Conservation (phyloP, 2,329 filamentous ascomycete species). For the Phyllosticta paracitricarpa region DNA sequence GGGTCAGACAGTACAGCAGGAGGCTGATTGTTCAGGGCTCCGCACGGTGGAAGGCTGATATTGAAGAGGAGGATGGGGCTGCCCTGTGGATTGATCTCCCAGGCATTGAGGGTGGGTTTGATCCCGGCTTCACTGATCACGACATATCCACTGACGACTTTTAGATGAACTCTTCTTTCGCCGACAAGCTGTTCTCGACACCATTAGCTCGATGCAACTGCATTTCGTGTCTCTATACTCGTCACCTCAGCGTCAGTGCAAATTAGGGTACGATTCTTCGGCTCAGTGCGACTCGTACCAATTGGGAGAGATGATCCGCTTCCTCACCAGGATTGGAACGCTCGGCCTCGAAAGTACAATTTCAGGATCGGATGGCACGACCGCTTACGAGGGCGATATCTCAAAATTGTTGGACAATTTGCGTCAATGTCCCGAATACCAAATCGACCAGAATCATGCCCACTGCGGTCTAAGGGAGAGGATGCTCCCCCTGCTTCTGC, state of each 20-base stretch:
- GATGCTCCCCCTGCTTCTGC: constrained; percentile 56
- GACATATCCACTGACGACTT: not conserved
- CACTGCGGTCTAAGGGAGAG: constrained; percentile 62
- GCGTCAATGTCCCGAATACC: constrained; percentile 59
- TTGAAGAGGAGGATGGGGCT: constrained; percentile 23
- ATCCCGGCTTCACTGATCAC: not conserved
- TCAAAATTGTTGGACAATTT: constrained; percentile 50
- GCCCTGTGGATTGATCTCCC: constrained; percentile 66
- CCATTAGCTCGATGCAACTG: constrained; percentile 57
- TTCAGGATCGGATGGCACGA: constrained; percentile 31
- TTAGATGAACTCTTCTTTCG: constrained; percentile 57
- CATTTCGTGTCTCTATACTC: constrained; percentile 61
- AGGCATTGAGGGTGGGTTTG: constrained; percentile 50
- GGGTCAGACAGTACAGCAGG: constrained; percentile 51
- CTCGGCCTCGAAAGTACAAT: constrained; percentile 44
- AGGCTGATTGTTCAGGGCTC: constrained; percentile 60
- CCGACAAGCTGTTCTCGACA: constrained; percentile 56
- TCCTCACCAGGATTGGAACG: constrained; percentile 53
- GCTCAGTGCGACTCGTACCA: constrained; percentile 67
- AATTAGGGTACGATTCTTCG: constrained; percentile 63
- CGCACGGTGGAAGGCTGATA: constrained; percentile 40
- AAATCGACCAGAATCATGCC: constrained; percentile 62
- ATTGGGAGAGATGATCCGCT: constrained; percentile 66
- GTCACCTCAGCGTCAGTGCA: constrained; percentile 58
- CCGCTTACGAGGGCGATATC: constrained; percentile 50